Evolutionary conservation across 768 basidiomycete genomes (phyloP).

Genomic region (Russula virescens): DNA sequence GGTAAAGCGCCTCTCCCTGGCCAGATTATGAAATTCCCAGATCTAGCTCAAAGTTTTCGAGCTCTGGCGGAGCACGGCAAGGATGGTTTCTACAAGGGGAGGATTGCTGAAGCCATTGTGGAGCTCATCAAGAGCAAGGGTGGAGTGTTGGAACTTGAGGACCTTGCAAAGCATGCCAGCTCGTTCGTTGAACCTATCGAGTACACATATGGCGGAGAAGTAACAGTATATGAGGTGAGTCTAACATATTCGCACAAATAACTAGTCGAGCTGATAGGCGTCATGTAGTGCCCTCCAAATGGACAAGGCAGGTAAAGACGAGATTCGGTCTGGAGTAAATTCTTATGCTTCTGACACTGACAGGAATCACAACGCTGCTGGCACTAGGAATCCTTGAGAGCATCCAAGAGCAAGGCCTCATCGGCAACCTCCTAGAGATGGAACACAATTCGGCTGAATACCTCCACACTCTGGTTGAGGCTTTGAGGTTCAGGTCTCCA

Average conservation of each 20-base stretch:
- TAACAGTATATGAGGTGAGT: conserved; percentile 85
- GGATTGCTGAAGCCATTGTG: conserved; percentile 84
- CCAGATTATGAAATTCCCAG: conserved; percentile 74
- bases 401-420: conserved; percentile 68
- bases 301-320: conserved; percentile 61
- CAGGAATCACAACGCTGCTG: conserved; percentile 85
- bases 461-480: conserved; percentile 81
- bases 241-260: not conserved
- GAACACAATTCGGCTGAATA: conserved; percentile 91
- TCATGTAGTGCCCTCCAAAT: conserved; percentile 77
- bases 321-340: not conserved
- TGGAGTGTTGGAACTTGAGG: conserved; percentile 91
- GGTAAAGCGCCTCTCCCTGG: conserved; percentile 82
- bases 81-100: conserved; percentile 91
- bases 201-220: conserved; percentile 79
- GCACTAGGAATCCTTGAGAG: conserved; percentile 90
- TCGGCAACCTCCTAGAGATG: conserved; percentile 64
- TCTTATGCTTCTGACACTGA: not conserved
- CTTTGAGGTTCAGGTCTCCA: conserved; percentile 52
- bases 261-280: conserved; percentile 3
- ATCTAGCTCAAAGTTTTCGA: conserved; percentile 79
- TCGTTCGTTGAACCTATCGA: conserved; percentile 85
- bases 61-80: conserved; percentile 76
- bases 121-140: conserved; percentile 80
- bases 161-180: conserved; percentile 78